Base-by-base conservation (phyloP, 2,329 filamentous ascomycete species). In the Cordyceps cicadae region DNA sequence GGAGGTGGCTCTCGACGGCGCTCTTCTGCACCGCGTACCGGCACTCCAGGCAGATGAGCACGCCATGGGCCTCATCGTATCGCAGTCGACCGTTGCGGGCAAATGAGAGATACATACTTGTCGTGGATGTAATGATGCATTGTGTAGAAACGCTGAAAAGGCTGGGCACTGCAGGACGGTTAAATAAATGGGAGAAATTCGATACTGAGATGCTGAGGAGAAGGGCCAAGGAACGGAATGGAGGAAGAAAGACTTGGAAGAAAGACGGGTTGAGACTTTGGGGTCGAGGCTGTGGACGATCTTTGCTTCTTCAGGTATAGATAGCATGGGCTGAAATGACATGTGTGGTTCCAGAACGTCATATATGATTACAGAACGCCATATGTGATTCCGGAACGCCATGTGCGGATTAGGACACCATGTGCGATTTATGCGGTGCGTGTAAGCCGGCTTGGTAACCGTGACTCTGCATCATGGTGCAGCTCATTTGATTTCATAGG, bases 11-110 rank as follows among this genome's bases (percentile, higher is more conserved):
- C 53, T 65, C 62, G n/a, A 75, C 24, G 1, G 72, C 72, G 63
- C 65, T 71, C 60, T 72, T 73, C 62, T 75, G 72, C 58, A 74
- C 70, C 15, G 72, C 72, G 61, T 74, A 74, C 39, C 68, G 64
- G 63, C 72, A 75, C 63, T 70, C 62, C 41, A 68, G 67, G 65
- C 71, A 75, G 43, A 75, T 72, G 9, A 74, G 62, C 7, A 74
- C 67, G 8, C 39, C 53, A 12, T 34, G 26, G 24, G n/a, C 43
- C 34, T 55, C 53, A 46, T 55, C 39, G 41, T 55, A 55, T 8
- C 53, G 53, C 8, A 55, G 41, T 2, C 41, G 53, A 5, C 53
- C 53, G 15, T 55, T 46, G 3, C 17, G 19, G 15, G 39, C 39
- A 34, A 55, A 55, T 17, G 39, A 55, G 41, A 55, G 39, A 19